Base-by-base conservation (phyloP, 2,329 filamentous ascomycete species). In the Ploettnerulaceae sp. region DNA sequence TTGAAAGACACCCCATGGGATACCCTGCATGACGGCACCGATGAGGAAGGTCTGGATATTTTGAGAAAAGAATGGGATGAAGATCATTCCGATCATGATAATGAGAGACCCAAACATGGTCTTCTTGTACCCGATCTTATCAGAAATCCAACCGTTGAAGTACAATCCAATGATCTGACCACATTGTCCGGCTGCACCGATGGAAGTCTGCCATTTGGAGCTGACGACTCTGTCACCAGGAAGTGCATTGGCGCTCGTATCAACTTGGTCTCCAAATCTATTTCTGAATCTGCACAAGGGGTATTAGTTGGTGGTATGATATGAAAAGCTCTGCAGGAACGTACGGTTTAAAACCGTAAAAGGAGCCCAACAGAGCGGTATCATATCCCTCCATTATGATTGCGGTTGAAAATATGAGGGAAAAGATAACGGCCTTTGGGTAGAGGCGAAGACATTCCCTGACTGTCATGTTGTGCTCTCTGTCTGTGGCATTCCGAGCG, bases 1-100 rank as follows among this genome's bases (percentile, higher is more conserved):
- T 50, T 73, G 70, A 21, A 71, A 70, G 3, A 73, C 44, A n/a
- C 48, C 73, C 71, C 72, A 76, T 62, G 73, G 74, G 57, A 73
- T 67, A 56, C 73, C 72, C 40, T 68, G 70, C 5, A 74, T 60
- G 29, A 73, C 70, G 54, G 73, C 68, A 26, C 67, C 71, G 1
- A 67, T 68, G 6, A 72, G 63, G 18, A 74, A 58, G 8, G 68
- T 60, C 15, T 46, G 22, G 28, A 45, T 39, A 14, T 38, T 45
- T 11, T 37, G 24, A 3, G 71, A 70, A 4, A 71, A 72, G 61
- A 74, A 73, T 51, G 71, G 71, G 41, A 74, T 69, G n/a, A 70
- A 64, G 20, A 70, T 71, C 58, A 68, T 70, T 3, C 66, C 69
- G n/a, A 62, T 66, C 51, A 74, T 48, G 24, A 45, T 6, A n/a